A percentile compares a stretch with the other conserved stretches of the same genome.
Conservation (phyloP, 768 basidiomycete genomes). For the Kwoniella bestiolae region DNA sequence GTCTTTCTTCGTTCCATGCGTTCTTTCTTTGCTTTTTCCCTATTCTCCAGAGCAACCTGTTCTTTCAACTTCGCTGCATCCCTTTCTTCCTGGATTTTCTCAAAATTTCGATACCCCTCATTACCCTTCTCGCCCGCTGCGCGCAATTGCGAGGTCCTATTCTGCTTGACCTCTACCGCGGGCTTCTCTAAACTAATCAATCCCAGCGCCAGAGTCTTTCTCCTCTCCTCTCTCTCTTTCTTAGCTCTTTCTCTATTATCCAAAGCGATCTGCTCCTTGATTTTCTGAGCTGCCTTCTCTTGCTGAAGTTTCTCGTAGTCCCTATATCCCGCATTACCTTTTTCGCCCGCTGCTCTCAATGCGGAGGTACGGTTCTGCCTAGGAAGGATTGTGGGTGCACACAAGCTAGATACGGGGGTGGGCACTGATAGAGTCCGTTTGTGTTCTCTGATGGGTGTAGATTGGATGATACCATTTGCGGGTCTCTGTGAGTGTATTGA, state of each 20-base stretch:
- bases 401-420: neutral
- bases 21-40: constrained; percentile 7
- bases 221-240: constrained; percentile 15
- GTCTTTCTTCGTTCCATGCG: constrained; percentile 13
- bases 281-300: neutral
- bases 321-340: constrained; percentile 7
- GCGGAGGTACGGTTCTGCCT: constrained; percentile 9
- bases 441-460: neutral
- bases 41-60: neutral
- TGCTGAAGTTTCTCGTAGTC: neutral
- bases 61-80: neutral
- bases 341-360: constrained; percentile 14
- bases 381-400: neutral
- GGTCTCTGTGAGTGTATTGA: neutral
- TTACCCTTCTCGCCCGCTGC: neutral
- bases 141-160: neutral
- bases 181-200: constrained; percentile 34
- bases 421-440: neutral
- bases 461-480: too few species aligned
- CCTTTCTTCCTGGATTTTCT: neutral
- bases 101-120: neutral
- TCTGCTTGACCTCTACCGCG: neutral
- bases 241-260: constrained; percentile 19
- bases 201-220: constrained; percentile 29
- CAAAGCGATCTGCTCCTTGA: constrained; percentile 13